Evolutionary conservation across 1,284 basidiomycete genomes (phyloP).

Genomic region (Pterulicium gracile): DNA sequence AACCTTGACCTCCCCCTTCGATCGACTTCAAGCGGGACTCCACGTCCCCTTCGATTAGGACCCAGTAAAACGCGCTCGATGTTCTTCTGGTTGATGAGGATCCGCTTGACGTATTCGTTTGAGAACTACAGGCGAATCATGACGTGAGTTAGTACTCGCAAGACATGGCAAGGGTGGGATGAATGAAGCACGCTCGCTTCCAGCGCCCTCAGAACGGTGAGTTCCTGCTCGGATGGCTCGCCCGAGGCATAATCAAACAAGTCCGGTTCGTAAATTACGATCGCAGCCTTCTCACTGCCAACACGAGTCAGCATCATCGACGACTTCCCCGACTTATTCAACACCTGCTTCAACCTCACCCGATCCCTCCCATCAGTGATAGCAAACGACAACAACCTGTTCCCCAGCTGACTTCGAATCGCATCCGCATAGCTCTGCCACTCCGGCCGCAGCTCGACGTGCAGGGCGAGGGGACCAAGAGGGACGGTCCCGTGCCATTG

Average conservation of each 20-base stretch:
- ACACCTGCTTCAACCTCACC: constrained; percentile 44
- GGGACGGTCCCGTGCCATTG: constrained; percentile 65
- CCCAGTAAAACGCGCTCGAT: constrained; percentile 75
- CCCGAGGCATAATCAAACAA: constrained; percentile 67
- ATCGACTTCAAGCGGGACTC: constrained; percentile 35
- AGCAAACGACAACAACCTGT: constrained; percentile 62
- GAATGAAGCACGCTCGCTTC: constrained; percentile 64
- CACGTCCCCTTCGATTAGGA: constrained; percentile 45
- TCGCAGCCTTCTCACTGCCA: constrained; percentile 13
- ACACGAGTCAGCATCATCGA: constrained; percentile 17
- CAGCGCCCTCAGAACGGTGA: constrained; percentile 80
- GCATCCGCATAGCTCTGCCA: constrained; percentile 56
- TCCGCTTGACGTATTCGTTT: constrained; percentile 66
- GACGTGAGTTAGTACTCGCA: no score
- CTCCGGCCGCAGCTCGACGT: constrained; percentile 75
- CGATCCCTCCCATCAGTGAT: constrained; percentile 70
- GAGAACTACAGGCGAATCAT: constrained; percentile 69
- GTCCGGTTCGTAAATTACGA: constrained; percentile 51
- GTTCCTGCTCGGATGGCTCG: constrained; percentile 46
- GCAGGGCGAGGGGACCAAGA: constrained; percentile 78
- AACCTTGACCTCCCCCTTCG: constrained; percentile 47
- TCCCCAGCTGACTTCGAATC: constrained; percentile 57
- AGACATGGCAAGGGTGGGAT: no score
- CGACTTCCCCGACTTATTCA: constrained; percentile 49
- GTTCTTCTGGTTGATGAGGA: constrained; percentile 64